A percentile compares a stretch with the other conserved stretches of the same genome.
Conservation (phyloP, 352 stramenopile species). For the Phytophthora citrophthora region DNA sequence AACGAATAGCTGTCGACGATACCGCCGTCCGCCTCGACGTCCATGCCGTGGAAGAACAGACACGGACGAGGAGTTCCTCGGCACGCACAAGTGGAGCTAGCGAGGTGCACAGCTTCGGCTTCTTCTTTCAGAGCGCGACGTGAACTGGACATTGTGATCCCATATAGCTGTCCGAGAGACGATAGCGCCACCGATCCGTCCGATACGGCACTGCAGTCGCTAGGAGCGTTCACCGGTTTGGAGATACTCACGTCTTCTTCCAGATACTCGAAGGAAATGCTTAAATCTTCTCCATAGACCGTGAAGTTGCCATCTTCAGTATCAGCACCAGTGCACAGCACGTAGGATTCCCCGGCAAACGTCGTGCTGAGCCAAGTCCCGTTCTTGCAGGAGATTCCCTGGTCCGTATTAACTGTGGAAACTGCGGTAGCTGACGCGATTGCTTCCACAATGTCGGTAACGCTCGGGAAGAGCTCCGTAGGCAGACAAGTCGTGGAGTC, state of each 20-base stretch:
- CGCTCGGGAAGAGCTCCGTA: constrained; percentile 33
- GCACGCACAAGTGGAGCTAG: constrained; percentile 42
- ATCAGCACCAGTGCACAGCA: constrained; percentile 45
- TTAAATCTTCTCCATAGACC: constrained; percentile 52
- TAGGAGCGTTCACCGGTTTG: constrained; percentile 32
- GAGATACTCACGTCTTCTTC: constrained; percentile 30
- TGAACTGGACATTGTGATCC: constrained; percentile 16
- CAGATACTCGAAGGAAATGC: constrained; percentile 38
- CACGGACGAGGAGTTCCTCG: constrained; percentile 45
- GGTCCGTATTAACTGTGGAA: constrained; percentile 39
- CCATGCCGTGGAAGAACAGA: constrained; percentile 65
- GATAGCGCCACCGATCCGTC: constrained; percentile 33
- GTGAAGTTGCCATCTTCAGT: constrained; percentile 35
- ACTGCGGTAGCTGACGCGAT: constrained; percentile 41
- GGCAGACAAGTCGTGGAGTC: constrained; percentile 34
- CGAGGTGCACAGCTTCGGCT: constrained; percentile 26
- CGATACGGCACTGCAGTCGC: constrained; percentile 29
- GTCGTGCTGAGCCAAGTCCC: constrained; percentile 45
- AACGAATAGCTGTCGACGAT: constrained; percentile 48
- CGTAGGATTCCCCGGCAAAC: constrained; percentile 52
- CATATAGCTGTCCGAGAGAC: constrained; percentile 40
- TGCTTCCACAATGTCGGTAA: constrained; percentile 39
- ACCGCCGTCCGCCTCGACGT: constrained; percentile 36
- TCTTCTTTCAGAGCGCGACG: constrained; percentile 31
- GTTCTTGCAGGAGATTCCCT: constrained; percentile 49